phyloP scores from a whole-genome alignment of 2,329 filamentous ascomycete species.

The Pestalotiopsis sp. region DNA sequence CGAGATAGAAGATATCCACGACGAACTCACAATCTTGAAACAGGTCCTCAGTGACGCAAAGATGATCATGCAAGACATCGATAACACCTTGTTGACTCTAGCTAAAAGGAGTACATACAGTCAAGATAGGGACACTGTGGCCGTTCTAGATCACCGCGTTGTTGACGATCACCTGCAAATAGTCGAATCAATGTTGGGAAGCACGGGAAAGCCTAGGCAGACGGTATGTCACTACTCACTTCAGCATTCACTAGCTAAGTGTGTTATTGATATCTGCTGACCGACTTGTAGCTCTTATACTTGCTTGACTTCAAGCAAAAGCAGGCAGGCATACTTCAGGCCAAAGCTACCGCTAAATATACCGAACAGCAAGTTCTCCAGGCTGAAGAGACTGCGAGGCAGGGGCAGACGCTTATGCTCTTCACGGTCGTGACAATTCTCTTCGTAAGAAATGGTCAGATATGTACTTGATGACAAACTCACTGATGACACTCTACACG shows the following conservation, averaged over 20 bases:
- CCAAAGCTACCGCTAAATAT: neutral
- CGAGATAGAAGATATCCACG: neutral
- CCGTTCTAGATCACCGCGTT: too few species aligned
- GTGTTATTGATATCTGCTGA: neutral
- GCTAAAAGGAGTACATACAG: neutral
- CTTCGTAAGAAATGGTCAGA: neutral
- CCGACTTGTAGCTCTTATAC: neutral
- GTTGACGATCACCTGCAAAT: neutral
- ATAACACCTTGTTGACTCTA: neutral
- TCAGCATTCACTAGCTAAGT: neutral
- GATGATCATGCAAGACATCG: neutral
- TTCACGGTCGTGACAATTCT: constrained; percentile 9
- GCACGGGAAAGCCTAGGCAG: neutral
- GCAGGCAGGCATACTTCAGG: neutral
- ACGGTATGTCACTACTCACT: neutral
- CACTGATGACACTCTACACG: neutral
- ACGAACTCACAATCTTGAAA: neutral
- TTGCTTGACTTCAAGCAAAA: neutral
- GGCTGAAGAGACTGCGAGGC: neutral
- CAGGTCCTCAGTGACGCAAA: neutral
- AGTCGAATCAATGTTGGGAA: neutral
- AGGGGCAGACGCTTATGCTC: neutral
- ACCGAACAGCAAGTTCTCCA: neutral
- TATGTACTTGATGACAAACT: neutral
- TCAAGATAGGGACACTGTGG: neutral